These are phyloP conservation scores for Aschersonia sp. DNA, from an alignment of 2,329 filamentous ascomycete genomes.

Conservation along the genomic window DNA sequence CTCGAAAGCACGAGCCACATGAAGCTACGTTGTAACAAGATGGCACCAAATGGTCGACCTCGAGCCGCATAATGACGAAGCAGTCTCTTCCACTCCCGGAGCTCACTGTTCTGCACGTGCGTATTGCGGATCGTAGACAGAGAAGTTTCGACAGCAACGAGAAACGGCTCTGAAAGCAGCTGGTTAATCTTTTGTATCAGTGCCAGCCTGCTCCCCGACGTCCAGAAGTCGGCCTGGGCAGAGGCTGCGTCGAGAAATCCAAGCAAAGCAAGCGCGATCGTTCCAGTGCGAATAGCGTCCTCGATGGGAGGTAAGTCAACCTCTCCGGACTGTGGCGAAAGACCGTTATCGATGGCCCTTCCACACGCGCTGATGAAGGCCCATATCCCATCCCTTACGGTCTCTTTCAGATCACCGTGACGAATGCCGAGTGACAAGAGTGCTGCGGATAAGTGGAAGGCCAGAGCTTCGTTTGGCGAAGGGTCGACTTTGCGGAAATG, in stretches of 20 bases:
- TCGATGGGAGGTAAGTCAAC: constrained; percentile 46
- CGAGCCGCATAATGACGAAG: constrained; percentile 67
- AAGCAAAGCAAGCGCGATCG: constrained; percentile 69
- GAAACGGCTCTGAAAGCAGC: constrained; percentile 70
- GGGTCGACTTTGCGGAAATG: constrained; percentile 72
- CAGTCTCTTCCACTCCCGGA: constrained; percentile 80
- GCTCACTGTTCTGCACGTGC: constrained; percentile 44
- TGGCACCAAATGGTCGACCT: constrained; percentile 73
- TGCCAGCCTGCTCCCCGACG: constrained; percentile 53
- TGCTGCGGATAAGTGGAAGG: constrained; percentile 64
- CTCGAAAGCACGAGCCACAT: constrained; percentile 71
- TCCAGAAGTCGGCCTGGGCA: constrained; percentile 70
- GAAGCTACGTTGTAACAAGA: constrained; percentile 80
- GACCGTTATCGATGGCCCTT: constrained; percentile 40
- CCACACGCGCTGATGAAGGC: constrained; percentile 60
- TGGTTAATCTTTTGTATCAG: constrained; percentile 57
- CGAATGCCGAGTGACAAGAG: constrained; percentile 67
- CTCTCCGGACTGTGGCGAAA: constrained; percentile 37
- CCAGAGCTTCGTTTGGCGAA: constrained; percentile 75
- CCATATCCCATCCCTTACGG: constrained; percentile 51
- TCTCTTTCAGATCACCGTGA: constrained; percentile 52
- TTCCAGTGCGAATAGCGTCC: constrained; percentile 54
- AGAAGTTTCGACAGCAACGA: constrained; percentile 76
- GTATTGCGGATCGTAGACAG: constrained; percentile 82
- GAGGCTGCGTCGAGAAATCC: constrained; percentile 80